Base-by-base conservation (phyloP, 257 asterid genomes). In the Przewalskia tangutica region DNA sequence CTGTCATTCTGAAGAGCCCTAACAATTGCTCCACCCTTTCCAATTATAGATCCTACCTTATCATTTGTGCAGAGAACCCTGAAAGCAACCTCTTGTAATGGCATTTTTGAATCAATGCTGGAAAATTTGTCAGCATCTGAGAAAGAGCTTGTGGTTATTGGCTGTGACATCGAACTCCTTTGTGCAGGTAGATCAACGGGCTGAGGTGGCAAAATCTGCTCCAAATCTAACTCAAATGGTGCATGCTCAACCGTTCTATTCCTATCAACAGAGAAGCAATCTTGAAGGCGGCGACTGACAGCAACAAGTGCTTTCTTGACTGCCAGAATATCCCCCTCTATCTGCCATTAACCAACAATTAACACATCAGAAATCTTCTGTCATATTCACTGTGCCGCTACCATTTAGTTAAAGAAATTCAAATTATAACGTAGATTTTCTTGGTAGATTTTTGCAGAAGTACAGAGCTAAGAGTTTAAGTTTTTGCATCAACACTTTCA, bases 291-390 rank as follows among this genome's bases (percentile, higher is more conserved):
- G 62, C 87, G 63, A 17, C 91, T 87, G 81, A 92, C 87, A 58
- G 93, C 91, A 40, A 91, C 81, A 59, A 94, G 93, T 46, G 94
- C 97, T 86, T 86, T 92, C 90, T 89, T 94, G 67, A 92, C 93
- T 58, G 86, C 89, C 84, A 89, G 40, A 83, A 88, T 83, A 54
- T 83, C 87, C 50, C 94, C 94, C 86, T 90, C 94, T 81, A 91
- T 87, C 94, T 90, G 89, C 82, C 84, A 88, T 76, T 9, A 56
- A 56, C 71, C 76, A 54, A 20, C 56, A 67, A 71, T 50, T 20
- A 59, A 66, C 63, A 76, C 18, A 38, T 81, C 48, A 64, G 64
- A 50, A 32, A 46, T 60, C 59, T 73, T 73, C 60, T 48, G 79
- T 12, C 60, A 73, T 48, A 73, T 73, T 73, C 60, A 48, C 44